A percentile compares a stretch with the other conserved stretches of the same genome.
Conservation (phyloP, 768 basidiomycete genomes). For the Lactarius trivialis region DNA sequence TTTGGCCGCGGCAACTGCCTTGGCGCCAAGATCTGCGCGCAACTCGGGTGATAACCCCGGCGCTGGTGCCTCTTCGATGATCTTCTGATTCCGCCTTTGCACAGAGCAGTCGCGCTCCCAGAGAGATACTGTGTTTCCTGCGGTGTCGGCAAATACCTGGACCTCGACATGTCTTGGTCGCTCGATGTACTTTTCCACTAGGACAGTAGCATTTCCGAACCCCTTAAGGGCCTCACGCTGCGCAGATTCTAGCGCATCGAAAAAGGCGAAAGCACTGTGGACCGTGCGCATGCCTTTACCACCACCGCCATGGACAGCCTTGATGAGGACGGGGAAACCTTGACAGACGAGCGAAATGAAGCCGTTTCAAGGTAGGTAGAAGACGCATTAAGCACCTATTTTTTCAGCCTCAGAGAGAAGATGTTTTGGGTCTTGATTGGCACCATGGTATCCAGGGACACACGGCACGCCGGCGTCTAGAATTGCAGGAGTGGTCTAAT, state of each 20-base stretch:
- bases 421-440: constrained; percentile 67
- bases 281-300: constrained; percentile 95
- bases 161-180: constrained; percentile 90
- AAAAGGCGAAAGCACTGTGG: constrained; percentile 57
- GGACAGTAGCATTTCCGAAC: constrained; percentile 80
- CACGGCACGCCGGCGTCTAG: constrained; percentile 85
- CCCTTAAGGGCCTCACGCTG: constrained; percentile 83
- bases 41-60: constrained; percentile 78
- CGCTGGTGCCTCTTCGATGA: constrained; percentile 93
- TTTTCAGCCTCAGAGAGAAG: constrained; percentile 61
- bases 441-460: constrained; percentile 90
- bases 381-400: constrained; percentile 45
- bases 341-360: background rate
- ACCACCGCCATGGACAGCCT: constrained; percentile 93
- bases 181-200: constrained; percentile 85
- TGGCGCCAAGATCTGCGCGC: constrained; percentile 72
- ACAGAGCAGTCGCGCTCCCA: constrained; percentile 95
- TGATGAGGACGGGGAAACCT: constrained; percentile 91
- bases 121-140: constrained; percentile 81
- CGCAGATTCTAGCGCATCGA: constrained; percentile 78
- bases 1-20: constrained; percentile 87
- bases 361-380: background rate
- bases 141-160: constrained; percentile 83
- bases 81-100: constrained; percentile 90
- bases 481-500: background rate